These are phyloP conservation scores for Mucor piriformis DNA, from an alignment of 371 early-diverging fungal species.

Conservation along the genomic window DNA sequence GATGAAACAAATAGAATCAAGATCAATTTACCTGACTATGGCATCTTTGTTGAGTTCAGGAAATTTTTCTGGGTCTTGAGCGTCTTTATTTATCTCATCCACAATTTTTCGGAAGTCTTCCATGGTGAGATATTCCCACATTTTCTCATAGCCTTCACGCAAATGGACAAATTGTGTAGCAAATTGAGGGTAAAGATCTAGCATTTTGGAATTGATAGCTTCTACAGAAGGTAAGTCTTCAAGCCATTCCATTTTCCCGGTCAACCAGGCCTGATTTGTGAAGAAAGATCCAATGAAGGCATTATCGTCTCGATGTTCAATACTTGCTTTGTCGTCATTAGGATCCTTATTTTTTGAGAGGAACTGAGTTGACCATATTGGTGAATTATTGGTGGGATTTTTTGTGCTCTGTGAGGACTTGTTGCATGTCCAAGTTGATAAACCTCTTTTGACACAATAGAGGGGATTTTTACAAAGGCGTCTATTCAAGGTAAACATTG, in stretches of 20 bases:
- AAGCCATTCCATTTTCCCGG: constrained; percentile 15
- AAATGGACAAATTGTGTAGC: constrained; percentile 26
- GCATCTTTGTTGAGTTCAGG: constrained; percentile 42
- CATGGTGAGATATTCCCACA: constrained; percentile 43
- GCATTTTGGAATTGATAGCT: constrained; percentile 25
- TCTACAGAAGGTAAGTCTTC: constrained; percentile 25
- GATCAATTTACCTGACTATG: constrained; percentile 29
- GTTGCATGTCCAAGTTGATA: neutral
- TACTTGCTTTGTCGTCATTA: too few species aligned
- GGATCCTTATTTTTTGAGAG: neutral
- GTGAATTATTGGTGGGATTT: neutral
- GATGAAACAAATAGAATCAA: too few species aligned
- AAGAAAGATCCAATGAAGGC: constrained; percentile 24
- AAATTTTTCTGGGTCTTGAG: constrained; percentile 13
- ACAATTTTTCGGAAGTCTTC: constrained; percentile 42
- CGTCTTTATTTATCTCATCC: constrained; percentile 28
- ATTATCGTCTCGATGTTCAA: too few species aligned
- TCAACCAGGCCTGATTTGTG: constrained; percentile 18
- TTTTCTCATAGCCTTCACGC: constrained; percentile 29
- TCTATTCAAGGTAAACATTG: neutral
- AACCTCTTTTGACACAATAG: neutral
- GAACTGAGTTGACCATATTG: neutral
- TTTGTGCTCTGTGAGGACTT: neutral
- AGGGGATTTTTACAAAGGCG: neutral
- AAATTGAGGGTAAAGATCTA: constrained; percentile 31